These are phyloP conservation scores for Axilococcus clingmanii DNA, from an alignment of 139 green algal species.

Conservation along the genomic window DNA sequence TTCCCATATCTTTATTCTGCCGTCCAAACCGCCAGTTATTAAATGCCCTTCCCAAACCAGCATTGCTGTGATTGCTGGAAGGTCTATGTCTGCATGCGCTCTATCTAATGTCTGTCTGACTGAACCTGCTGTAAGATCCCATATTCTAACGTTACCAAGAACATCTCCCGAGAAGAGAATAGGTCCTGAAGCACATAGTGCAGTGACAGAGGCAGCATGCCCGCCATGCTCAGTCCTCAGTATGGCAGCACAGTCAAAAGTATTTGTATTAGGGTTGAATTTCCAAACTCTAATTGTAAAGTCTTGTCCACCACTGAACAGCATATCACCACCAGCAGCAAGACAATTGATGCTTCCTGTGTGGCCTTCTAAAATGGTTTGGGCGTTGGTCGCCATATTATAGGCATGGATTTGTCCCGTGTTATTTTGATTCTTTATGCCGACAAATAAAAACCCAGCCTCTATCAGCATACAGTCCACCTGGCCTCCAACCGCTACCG, in stretches of 20 bases:
- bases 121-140: slow-evolving; percentile 46
- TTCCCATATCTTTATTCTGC: slow-evolving; percentile 41
- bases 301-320: slow-evolving; percentile 61
- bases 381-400: slow-evolving; percentile 35
- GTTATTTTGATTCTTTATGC: slow-evolving; percentile 29
- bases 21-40: slow-evolving; percentile 53
- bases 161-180: slow-evolving; percentile 62
- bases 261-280: slow-evolving; percentile 31
- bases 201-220: slow-evolving; percentile 38
- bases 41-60: slow-evolving; percentile 57
- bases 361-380: slow-evolving; percentile 44
- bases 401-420: slow-evolving; percentile 34
- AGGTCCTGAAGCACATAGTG: slow-evolving; percentile 26
- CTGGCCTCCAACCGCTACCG: slow-evolving; percentile 49
- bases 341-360: slow-evolving; percentile 38
- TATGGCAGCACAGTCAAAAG: slow-evolving; percentile 35
- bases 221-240: slow-evolving; percentile 34
- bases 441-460: slow-evolving; percentile 61
- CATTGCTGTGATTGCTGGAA: slow-evolving; percentile 44
- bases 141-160: slow-evolving; percentile 58
- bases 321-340: slow-evolving; percentile 26
- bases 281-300: slow-evolving; percentile 57
- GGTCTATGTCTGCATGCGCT: slow-evolving; percentile 24
- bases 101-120: slow-evolving; percentile 39
- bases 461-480: slow-evolving; percentile 56